Percentiles rank a stretch among this genome's conserved stretches.
Evolutionary conservation across 805 yeast species (phyloP).

Genomic region (Sugiyamaella valdiviana): DNA sequence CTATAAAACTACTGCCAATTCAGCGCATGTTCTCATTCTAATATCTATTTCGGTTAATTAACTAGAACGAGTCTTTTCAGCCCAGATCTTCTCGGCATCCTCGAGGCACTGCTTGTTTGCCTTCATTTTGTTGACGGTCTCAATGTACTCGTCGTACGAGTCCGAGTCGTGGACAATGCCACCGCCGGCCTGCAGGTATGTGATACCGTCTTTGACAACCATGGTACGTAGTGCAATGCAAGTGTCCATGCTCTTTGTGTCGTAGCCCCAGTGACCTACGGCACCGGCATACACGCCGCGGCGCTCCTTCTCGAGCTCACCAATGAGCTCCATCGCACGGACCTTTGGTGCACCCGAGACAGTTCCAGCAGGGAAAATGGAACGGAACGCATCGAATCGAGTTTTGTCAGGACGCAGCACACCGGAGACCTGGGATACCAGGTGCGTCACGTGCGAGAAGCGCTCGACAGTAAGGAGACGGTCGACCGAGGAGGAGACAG

Average conservation of each 20-base stretch:
- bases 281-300: constrained; percentile 99
- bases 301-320: constrained; percentile 82
- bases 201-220: constrained; percentile 86
- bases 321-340: constrained; percentile 90
- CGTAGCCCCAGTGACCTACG: constrained; percentile 97
- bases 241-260: constrained; percentile 91
- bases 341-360: constrained; percentile 99
- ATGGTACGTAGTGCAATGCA: constrained; percentile 96
- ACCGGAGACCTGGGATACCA: constrained; percentile 93
- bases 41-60: neutral
- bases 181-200: constrained; percentile 97
- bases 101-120: constrained; percentile 85
- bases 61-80: constrained; percentile 5
- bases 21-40: neutral
- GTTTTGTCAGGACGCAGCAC: constrained; percentile 75
- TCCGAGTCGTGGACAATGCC: constrained; percentile 96
- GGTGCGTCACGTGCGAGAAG: constrained; percentile 94
- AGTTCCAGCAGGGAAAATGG: constrained; percentile 98
- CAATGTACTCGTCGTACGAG: constrained; percentile 90
- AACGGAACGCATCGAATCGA: constrained; percentile 93
- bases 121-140: constrained; percentile 95
- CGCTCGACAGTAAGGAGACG: constrained; percentile 83
- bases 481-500: constrained; percentile 77
- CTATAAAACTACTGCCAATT: neutral
- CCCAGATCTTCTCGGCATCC: constrained; percentile 69